Evolutionary conservation across 2,329 filamentous ascomycete genomes (phyloP).

Genomic region (Amesomyces nigricolor): DNA sequence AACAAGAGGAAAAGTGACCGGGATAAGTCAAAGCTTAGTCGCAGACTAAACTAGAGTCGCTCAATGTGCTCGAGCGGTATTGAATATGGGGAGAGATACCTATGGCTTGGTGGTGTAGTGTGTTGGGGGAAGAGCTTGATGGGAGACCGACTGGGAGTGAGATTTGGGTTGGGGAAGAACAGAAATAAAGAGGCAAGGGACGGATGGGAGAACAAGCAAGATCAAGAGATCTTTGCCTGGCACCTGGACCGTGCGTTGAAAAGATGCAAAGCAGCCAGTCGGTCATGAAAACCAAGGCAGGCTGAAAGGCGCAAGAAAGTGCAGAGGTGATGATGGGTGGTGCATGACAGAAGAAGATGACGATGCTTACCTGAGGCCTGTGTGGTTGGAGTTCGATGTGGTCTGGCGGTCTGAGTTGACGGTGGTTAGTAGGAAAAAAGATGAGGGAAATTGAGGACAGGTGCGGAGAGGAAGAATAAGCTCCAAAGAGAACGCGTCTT

Average conservation of each 20-base stretch:
- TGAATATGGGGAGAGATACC: background rate
- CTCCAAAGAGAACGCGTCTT: background rate
- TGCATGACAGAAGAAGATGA: background rate
- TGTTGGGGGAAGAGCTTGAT: background rate
- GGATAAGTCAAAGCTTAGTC: background rate
- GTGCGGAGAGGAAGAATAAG: background rate
- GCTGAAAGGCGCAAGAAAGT: background rate
- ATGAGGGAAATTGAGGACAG: background rate
- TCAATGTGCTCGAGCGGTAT: background rate
- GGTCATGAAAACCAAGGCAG: background rate
- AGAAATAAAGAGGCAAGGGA: background rate
- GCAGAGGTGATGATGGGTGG: background rate
- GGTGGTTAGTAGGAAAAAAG: background rate
- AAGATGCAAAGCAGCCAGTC: background rate
- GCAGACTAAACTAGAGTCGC: background rate
- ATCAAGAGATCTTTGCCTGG: background rate
- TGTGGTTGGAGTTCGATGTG: background rate
- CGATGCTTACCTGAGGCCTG: background rate
- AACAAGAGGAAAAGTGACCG: background rate
- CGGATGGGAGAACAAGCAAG: background rate
- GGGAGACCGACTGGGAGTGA: background rate
- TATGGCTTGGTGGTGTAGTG: background rate
- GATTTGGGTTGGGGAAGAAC: background rate
- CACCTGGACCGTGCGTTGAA: too few species aligned
- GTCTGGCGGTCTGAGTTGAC: background rate